Conservation (phyloP, 1,139 yeast genomes). For the Sugiyamaella xylanicola region DNA sequence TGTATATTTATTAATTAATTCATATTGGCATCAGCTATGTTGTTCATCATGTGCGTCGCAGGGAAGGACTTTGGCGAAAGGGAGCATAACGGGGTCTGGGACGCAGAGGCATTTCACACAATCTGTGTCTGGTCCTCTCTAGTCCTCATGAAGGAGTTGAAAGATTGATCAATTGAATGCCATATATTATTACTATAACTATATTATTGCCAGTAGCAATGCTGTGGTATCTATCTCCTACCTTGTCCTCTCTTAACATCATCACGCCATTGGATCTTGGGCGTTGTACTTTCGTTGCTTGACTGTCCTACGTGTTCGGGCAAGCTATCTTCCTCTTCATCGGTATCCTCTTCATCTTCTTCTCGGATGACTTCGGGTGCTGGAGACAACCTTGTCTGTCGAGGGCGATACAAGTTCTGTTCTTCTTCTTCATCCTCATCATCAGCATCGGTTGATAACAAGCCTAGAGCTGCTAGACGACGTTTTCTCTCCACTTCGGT, state of each 20-base stretch:
- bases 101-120: too few relatives aligned
- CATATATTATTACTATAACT: conserved; percentile 7
- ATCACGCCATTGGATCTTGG: conserved; percentile 28
- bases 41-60: too few relatives aligned
- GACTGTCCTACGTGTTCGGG: background rate
- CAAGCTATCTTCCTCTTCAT: conserved; percentile 27
- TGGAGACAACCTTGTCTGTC: conserved; percentile 13
- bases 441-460: conserved; percentile 47
- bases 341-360: conserved; percentile 31
- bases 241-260: conserved; percentile 27
- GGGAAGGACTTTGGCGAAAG: too few relatives aligned
- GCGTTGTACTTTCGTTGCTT: conserved; percentile 15
- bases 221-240: background rate
- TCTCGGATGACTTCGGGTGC: conserved; percentile 26
- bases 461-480: conserved; percentile 81
- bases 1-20: conserved; percentile 9
- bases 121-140: too few relatives aligned
- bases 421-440: conserved; percentile 34
- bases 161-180: too few relatives aligned
- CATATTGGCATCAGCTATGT: background rate
- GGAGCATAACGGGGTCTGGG: too few relatives aligned
- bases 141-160: too few relatives aligned
- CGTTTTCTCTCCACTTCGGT: conserved; percentile 64
- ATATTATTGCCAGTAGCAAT: too few relatives aligned
- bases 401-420: conserved; percentile 12